Evolutionary conservation across 495 filamentous ascomycete genomes (phyloP).

Genomic region (Penicillium coprophilum): DNA sequence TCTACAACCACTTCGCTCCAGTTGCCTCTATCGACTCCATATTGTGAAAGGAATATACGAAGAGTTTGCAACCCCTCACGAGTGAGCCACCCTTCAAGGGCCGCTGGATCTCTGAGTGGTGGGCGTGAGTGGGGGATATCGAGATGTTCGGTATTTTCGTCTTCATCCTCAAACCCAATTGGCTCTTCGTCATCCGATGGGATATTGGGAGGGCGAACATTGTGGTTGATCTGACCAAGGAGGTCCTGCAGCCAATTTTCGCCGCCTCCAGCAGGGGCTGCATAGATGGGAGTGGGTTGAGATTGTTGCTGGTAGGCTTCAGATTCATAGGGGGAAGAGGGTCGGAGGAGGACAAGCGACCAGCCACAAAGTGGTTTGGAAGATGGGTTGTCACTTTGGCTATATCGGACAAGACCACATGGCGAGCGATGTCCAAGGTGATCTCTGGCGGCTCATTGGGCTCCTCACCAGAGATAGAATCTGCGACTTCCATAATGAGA

Average conservation of each 20-base stretch:
- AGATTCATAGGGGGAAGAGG: slow-evolving; percentile 47
- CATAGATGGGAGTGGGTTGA: slow-evolving; percentile 39
- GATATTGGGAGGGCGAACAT: slow-evolving; percentile 1
- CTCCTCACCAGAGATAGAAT: slow-evolving; percentile 45
- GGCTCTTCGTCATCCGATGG: neutral
- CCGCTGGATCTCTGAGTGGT: slow-evolving; percentile 31
- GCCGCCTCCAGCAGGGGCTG: slow-evolving; percentile 35
- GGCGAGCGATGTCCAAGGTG: slow-evolving; percentile 67
- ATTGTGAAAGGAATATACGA: slow-evolving; percentile 40
- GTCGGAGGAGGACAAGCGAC: slow-evolving; percentile 45
- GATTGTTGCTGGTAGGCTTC: slow-evolving; percentile 43
- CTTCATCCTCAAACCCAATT: slow-evolving; percentile 9
- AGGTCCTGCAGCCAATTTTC: slow-evolving; percentile 48
- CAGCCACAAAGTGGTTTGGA: slow-evolving; percentile 41
- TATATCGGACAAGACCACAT: slow-evolving; percentile 74
- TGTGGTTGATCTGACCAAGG: slow-evolving; percentile 38
- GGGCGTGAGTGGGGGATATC: slow-evolving; percentile 18
- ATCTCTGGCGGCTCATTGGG: slow-evolving; percentile 50
- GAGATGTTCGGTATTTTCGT: slow-evolving; percentile 11
- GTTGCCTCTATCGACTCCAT: slow-evolving; percentile 48
- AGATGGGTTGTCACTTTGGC: slow-evolving; percentile 51
- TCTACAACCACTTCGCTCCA: slow-evolving; percentile 41
- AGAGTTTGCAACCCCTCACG: slow-evolving; percentile 36
- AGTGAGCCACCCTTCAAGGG: slow-evolving; percentile 41
- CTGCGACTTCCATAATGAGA: slow-evolving; percentile 71